Conservation (phyloP, 1,284 basidiomycete genomes). For the Tilletia walkeri region DNA sequence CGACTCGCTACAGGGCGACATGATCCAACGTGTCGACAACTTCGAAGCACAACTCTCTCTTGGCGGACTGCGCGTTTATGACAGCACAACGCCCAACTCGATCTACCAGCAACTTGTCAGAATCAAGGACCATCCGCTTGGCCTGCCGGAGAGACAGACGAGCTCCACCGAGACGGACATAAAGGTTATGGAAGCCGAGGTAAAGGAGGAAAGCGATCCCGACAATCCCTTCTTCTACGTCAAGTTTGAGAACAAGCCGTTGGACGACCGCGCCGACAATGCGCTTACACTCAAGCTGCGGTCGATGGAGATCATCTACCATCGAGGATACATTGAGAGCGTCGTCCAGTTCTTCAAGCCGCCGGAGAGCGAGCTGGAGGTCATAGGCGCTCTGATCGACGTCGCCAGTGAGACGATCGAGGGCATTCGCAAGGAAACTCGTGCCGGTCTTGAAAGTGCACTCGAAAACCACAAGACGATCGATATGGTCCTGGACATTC, state of each 20-base stretch:
- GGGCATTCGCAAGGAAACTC: slow-evolving; percentile 88
- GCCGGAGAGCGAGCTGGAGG: slow-evolving; percentile 90
- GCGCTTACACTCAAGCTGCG: slow-evolving; percentile 87
- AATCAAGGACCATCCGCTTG: slow-evolving; percentile 68
- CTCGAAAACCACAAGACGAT: slow-evolving; percentile 90
- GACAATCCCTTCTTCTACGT: slow-evolving; percentile 84
- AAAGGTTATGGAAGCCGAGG: slow-evolving; percentile 45
- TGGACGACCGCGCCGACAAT: slow-evolving; percentile 89
- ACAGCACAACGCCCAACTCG: slow-evolving; percentile 79
- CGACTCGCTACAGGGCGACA: slow-evolving; percentile 79
- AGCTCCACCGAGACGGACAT: slow-evolving; percentile 32
- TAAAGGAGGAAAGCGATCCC: slow-evolving; percentile 15
- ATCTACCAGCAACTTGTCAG: slow-evolving; percentile 89
- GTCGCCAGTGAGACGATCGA: slow-evolving; percentile 93
- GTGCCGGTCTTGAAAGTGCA: slow-evolving; percentile 91
- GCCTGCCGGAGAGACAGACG: slow-evolving; percentile 31
- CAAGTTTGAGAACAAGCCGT: slow-evolving; percentile 87
- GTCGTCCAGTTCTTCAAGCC: slow-evolving; percentile 91
- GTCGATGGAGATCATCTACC: slow-evolving; percentile 97
- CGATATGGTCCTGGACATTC: slow-evolving; percentile 92
- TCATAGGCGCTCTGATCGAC: slow-evolving; percentile 70
- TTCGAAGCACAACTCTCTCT: slow-evolving; percentile 79
- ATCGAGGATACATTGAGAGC: slow-evolving; percentile 88
- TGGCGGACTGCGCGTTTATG: slow-evolving; percentile 84
- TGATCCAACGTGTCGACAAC: slow-evolving; percentile 83